Base-by-base conservation (phyloP, 805 yeast genomes). In the Suhomyces kilbournensis region DNA sequence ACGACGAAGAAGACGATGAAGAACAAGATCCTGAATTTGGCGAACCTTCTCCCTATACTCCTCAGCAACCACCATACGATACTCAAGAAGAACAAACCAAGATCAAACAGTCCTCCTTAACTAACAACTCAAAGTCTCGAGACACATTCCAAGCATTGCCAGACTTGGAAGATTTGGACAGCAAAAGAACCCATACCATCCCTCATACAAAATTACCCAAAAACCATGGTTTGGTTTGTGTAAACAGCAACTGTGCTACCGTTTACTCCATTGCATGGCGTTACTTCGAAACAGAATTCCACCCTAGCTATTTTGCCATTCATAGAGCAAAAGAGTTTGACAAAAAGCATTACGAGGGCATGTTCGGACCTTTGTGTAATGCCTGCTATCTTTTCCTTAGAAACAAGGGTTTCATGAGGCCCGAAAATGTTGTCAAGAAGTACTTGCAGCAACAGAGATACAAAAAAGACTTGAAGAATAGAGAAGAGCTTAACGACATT, bases 391-490 rank as follows among this genome's bases (percentile, higher is more conserved):
- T 75, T 23, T 75, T 75, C 52, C 67, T 74, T 49, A 64, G 77
- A 49, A 73, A 79, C 66, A 83, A 84, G 61, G 96, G 96, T 12
- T 91, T 88, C 82, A 92, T 92, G 78, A 67, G 79, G 54, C 79
- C 79, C 5, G 76, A 71, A 53, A 72, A 71, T 10, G 78, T 75
- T 15, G 79, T 75, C 7, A 74, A 72, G 55, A 75, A 75, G 59
- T 75, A 75, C 58, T 63, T 71, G 51, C 77, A 75, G 55, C 79
- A 75, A 56, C 78, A 75, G 55, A 63, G 68, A 49, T 75, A 75
- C 59, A 74, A 73, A 59, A 66, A 62, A 48, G 75, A 71, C 34
- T 54, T 65, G 47, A 71, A 68, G 50, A 59, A 60, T 50, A 66
- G 66, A 38, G 74, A 69, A 45, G 65, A 62, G 4, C 48, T 55